Conservation (phyloP, 768 basidiomycete genomes). For the Suillus decipiens region DNA sequence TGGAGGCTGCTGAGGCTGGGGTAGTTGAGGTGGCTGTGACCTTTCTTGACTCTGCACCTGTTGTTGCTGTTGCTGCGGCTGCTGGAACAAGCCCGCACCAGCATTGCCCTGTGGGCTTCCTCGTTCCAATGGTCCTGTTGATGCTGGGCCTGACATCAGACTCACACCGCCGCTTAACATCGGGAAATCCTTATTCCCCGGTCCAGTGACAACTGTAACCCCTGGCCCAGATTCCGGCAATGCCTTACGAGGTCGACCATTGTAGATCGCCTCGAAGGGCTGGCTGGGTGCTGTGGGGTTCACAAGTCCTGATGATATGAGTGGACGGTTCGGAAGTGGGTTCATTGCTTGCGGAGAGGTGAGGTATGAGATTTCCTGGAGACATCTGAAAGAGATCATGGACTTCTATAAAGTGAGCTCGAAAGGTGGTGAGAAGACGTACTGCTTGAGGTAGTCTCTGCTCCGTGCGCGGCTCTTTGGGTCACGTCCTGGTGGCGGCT, state of each 20-base stretch:
- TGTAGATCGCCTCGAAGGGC: conserved; percentile 75
- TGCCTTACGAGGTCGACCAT: conserved; percentile 78
- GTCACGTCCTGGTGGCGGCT: conserved; percentile 80
- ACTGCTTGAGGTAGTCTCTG: conserved; percentile 97
- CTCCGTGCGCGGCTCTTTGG: conserved; percentile 95
- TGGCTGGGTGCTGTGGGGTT: conserved; percentile 22
- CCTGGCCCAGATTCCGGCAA: conserved; percentile 57
- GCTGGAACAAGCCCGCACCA: conserved; percentile 43
- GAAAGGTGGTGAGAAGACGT: conserved; percentile 32
- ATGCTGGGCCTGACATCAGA: conserved; percentile 51
- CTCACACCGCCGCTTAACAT: conserved; percentile 56
- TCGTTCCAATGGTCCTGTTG: conserved; percentile 55
- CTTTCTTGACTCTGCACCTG: conserved; percentile 26
- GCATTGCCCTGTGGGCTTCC: conserved; percentile 37
- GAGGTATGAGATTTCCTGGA: conserved; percentile 97
- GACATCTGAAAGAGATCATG: conserved; percentile 57
- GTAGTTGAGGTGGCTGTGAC: conserved; percentile 23
- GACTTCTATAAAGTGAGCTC: conserved; percentile 14
- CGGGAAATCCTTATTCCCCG: conserved; percentile 59
- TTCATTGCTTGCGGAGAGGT: conserved; percentile 98
- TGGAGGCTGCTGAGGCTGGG: conserved; percentile 47
- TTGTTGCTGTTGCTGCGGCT: conserved; percentile 29
- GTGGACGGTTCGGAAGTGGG: conserved; percentile 86
- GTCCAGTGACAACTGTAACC: conserved; percentile 28
- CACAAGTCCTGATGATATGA: conserved; percentile 39